phyloP scores from a whole-genome alignment of 148 eudicot genomes.

The Mesembryanthemum crystallinum region DNA sequence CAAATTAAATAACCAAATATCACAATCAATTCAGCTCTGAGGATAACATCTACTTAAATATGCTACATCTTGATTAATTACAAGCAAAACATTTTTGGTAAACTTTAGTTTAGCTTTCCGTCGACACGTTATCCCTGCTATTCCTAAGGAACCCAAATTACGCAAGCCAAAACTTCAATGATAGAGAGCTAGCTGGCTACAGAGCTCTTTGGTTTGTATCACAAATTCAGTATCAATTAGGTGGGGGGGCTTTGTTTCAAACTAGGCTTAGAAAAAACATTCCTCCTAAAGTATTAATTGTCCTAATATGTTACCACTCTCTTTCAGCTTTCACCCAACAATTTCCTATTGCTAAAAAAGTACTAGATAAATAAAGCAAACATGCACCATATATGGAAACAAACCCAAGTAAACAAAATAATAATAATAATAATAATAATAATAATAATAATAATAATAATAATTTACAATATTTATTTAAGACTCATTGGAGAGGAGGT shows the following conservation, averaged over 20 bases:
- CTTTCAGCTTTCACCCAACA: not conserved
- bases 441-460: too few species aligned
- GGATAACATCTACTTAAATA: not conserved
- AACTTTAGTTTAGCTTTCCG: constrained; percentile 3
- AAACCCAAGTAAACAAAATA: not conserved
- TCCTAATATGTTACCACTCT: not conserved
- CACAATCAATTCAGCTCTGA: not conserved
- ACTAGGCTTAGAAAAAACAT: constrained; percentile 23
- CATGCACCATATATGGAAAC: not conserved
- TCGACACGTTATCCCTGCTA: constrained; percentile 14
- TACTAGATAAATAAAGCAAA: constrained; percentile 12
- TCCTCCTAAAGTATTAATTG: not conserved
- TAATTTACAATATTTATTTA: not conserved
- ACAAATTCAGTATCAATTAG: constrained; percentile 17
- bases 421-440: not conserved
- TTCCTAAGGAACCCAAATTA: not conserved
- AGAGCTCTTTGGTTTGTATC: constrained; percentile 25
- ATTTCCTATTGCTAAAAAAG: not conserved
- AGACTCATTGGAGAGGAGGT: not conserved
- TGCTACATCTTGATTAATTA: not conserved
- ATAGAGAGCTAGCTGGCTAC: constrained; percentile 23
- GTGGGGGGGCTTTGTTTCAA: constrained; percentile 20
- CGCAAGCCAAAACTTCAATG: constrained; percentile 18
- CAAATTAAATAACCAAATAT: not conserved
- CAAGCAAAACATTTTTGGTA: constrained; percentile 15